Base-by-base conservation (phyloP, 345 rosid species). In the Gossypium bickii region DNA sequence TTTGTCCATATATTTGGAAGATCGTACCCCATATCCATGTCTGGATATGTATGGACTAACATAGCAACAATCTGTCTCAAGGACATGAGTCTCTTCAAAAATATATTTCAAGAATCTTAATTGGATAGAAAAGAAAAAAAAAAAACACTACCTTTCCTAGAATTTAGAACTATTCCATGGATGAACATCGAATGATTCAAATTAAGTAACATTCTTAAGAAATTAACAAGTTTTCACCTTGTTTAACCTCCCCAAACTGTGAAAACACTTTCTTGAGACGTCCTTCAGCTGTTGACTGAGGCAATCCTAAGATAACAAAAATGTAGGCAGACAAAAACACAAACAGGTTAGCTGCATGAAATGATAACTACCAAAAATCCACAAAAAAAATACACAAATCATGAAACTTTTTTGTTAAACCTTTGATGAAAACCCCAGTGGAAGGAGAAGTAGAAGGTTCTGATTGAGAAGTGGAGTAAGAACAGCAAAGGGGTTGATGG, bases 271-370 rank as follows among this genome's bases (percentile, higher is more conserved):
- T 85, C 82, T 73, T 84, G 78, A 88, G 73, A 17, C 80, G 84
- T 27, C 87, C 87, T 84, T 84, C 90, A 0, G 83, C 77, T 49
- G 82, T 86, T 74, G 92, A 85, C 49, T 73, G 80, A 7, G 92
- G 63, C 78, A 88, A 48, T 48, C 92, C 92, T 85, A 78, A 76
- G 63, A 29, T 71, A 77, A 72, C 58, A 18, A 58, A 2, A 20
- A 22, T 57, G 4, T 0, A 52, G 7, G 41, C 3, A 74, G 41
- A 17, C 20, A 65, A 22, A 34, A 69, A 25, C 27, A 65, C 7
- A 18, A 38, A 12, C 20, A 24, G 22, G 43, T 72, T 27, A n/a
- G 27, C 18, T 25, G 27, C 58, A 69, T 16, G 49, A 53, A 57
- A 52, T 34, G 6, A 55, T 12, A 38, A n/a, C 27, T 5, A 75